These are phyloP conservation scores for Brassica cretica DNA, from an alignment of 345 rosid species.

Conservation along the genomic window DNA sequence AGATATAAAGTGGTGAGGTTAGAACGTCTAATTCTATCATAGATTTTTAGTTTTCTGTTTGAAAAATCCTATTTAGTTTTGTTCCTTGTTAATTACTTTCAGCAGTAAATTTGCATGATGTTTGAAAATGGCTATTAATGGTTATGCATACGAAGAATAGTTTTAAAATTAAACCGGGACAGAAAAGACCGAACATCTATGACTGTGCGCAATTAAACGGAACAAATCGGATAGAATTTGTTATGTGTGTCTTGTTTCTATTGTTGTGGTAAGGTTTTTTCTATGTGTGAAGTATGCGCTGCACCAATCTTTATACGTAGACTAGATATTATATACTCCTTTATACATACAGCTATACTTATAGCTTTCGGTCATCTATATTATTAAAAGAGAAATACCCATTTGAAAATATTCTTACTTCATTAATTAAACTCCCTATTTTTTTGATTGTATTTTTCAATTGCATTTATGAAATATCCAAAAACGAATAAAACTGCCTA, in stretches of 20 bases:
- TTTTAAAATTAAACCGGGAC: background rate
- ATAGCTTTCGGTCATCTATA: constrained; percentile 12
- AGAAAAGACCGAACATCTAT: background rate
- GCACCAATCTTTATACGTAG: constrained; percentile 26
- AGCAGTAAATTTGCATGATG: background rate
- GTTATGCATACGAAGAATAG: background rate
- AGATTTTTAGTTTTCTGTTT: no score
- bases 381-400: no score
- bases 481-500: no score
- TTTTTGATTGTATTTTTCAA: no score
- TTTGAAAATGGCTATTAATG: background rate
- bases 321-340: background rate
- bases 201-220: background rate
- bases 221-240: background rate
- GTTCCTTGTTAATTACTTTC: background rate
- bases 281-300: constrained; percentile 18
- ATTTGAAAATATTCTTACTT: no score
- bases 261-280: constrained; percentile 32
- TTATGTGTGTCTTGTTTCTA: constrained; percentile 36
- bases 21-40: background rate
- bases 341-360: constrained; percentile 6
- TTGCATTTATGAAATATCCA: no score
- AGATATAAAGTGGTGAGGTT: background rate
- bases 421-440: no score
- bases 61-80: no score